Evolutionary conservation across 495 filamentous ascomycete genomes (phyloP), one percentile per base, ranked within the genome.

Genomic region (Podospora appendiculata): DNA sequence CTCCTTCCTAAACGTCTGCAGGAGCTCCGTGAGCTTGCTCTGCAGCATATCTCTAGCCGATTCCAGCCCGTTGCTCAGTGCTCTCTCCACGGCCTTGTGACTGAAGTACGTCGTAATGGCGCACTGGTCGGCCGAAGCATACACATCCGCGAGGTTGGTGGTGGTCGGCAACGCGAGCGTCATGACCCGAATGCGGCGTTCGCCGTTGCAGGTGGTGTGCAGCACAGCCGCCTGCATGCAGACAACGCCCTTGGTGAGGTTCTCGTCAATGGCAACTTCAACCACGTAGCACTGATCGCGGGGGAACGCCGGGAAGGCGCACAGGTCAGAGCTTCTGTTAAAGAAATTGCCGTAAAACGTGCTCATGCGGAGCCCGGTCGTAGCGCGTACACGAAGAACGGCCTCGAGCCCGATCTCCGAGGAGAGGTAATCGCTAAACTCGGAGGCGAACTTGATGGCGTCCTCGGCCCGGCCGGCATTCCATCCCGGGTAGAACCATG

Each of bases 341-440:
- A 98, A 98, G 72, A 98, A 98, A 70, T 98, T 98, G 55, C 93
- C 93, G 70, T 97, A 98, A 75, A 98, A 98, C 0, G 91, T 89
- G 73, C 79, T 94, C 89, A 97, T 97, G 34, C 93, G 84, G 45
- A 98, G 73, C 44, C 93, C 93, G 10, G 92, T 96, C 9, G 94
- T 96, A 19, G 92, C 92, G 55, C 93, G 81, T 6, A 98, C 94
- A 55, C 93, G 86, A 48, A 98, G 86, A 45, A 98, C 93, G 38
- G 93, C 93, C 70, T 98, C 93, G 45, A 98, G 75, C 0, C 91
- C 94, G 61, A 98, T 96, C 64, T 98, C 93, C 1, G 90, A 84
- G 4, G 90, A 96, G 19, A 98, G 76, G 62, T 91, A 95, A 55
- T 96, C 92, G 59, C 90, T 95, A 65, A 97, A 98, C 59, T 98